These are phyloP conservation scores for Pisolithus marmoratus DNA, from an alignment of 768 basidiomycete species.

Conservation along the genomic window DNA sequence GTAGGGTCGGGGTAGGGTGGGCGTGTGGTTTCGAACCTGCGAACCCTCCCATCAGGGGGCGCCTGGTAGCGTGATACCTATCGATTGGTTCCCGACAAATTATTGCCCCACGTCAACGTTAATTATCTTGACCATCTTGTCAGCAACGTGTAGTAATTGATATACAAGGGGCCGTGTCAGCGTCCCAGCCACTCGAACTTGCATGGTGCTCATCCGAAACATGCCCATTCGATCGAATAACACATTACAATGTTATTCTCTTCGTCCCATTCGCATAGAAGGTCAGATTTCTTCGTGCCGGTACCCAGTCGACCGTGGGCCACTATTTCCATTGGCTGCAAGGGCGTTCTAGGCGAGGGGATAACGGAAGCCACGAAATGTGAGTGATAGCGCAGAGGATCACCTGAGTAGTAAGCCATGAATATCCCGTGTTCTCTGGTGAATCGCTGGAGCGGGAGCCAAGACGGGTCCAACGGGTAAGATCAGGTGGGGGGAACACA, in stretches of 20 bases:
- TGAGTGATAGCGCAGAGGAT: slow-evolving; percentile 93
- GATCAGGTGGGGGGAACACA: slow-evolving; percentile 27
- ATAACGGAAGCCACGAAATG: slow-evolving; percentile 88
- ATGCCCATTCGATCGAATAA: slow-evolving; percentile 86
- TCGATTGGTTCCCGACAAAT: too few species aligned
- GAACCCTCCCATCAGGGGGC: too few species aligned
- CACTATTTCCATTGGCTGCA: slow-evolving; percentile 90
- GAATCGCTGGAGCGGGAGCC: background rate
- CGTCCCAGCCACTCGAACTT: background rate
- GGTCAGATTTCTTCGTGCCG: slow-evolving; percentile 93
- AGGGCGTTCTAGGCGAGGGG: slow-evolving; percentile 48
- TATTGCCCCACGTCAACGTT: too few species aligned
- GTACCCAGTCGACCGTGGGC: slow-evolving; percentile 95
- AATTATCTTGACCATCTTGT: background rate
- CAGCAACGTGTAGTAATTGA: too few species aligned
- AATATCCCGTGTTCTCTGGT: slow-evolving; percentile 3
- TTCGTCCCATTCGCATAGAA: slow-evolving; percentile 87
- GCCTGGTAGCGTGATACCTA: too few species aligned
- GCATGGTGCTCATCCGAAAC: slow-evolving; percentile 52
- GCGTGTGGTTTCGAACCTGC: too few species aligned
- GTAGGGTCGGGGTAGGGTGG: too few species aligned
- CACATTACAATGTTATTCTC: slow-evolving; percentile 59
- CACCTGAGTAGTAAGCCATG: slow-evolving; percentile 45
- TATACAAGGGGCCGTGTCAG: background rate
- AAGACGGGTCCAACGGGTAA: background rate